phyloP scores from a whole-genome alignment of 306 rosid genomes.

The Hippophae gyantsensis region DNA sequence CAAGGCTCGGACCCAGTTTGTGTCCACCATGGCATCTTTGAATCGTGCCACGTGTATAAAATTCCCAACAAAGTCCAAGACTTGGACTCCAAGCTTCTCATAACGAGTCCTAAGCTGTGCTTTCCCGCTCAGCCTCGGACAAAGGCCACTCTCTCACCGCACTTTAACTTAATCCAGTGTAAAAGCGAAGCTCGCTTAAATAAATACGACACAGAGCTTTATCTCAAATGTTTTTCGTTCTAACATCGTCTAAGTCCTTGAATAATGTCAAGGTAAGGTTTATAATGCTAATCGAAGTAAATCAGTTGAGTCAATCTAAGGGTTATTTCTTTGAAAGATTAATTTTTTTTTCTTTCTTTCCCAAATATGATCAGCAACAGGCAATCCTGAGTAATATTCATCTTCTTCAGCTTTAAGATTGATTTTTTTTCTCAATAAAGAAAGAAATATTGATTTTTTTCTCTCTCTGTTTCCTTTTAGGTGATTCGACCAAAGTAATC shows the following conservation, averaged over 20 bases:
- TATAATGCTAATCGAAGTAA: background rate
- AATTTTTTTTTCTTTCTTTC: no score
- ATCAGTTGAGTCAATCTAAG: background rate
- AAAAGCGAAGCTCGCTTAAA: conserved; percentile 5
- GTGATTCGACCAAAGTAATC: no score
- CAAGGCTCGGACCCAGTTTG: conserved; percentile 15
- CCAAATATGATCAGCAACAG: background rate
- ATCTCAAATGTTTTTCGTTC: background rate
- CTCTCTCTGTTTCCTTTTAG: background rate
- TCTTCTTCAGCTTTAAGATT: no score
- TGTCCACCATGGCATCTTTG: conserved; percentile 26
- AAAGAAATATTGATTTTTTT: background rate
- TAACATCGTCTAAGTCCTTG: background rate
- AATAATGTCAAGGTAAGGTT: conserved; percentile 49
- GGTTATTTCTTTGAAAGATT: background rate
- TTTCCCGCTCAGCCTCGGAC: conserved; percentile 57
- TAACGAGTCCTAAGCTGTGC: conserved; percentile 10
- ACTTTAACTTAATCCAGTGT: conserved; percentile 19
- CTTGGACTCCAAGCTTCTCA: conserved; percentile 17
- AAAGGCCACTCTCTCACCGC: conserved; percentile 4
- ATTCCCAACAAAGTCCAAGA: conserved; percentile 13
- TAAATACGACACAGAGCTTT: background rate
- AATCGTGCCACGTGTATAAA: background rate
- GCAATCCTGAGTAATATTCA: background rate
- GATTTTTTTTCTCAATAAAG: no score